Percentiles rank a stretch among this genome's conserved stretches.
These are phyloP conservation scores for Solanum rostratum DNA, from an alignment of 257 asterid genomes.

Conservation along the genomic window DNA sequence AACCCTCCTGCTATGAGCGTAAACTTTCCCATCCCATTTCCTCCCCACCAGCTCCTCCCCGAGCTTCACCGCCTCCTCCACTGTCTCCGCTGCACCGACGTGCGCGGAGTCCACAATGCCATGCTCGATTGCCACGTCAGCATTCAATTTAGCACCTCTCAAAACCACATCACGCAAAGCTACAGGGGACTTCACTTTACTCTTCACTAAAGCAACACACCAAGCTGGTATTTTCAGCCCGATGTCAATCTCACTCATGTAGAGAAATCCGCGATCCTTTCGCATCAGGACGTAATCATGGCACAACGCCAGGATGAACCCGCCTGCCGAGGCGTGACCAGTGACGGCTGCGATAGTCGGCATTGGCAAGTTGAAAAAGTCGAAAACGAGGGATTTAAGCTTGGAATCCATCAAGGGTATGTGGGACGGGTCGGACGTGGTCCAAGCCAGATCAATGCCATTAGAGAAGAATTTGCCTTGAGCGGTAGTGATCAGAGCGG, in stretches of 20 bases:
- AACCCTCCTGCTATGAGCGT: constrained; percentile 43
- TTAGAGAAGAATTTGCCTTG: constrained; percentile 64
- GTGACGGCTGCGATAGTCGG: constrained; percentile 72
- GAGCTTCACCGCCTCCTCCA: constrained; percentile 26
- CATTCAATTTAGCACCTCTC: constrained; percentile 39
- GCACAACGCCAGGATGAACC: constrained; percentile 37
- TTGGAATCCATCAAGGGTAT: constrained; percentile 24
- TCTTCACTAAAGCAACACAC: constrained; percentile 38
- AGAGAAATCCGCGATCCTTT: constrained; percentile 37
- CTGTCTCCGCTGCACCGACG: constrained; percentile 33
- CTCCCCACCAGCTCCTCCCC: constrained; percentile 48
- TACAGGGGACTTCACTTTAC: constrained; percentile 25
- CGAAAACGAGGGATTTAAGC: constrained; percentile 22
- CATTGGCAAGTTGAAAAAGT: constrained; percentile 52
- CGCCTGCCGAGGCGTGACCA: constrained; percentile 58
- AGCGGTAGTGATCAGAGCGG: constrained; percentile 54
- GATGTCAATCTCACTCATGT: constrained; percentile 57
- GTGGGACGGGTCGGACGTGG: constrained; percentile 11
- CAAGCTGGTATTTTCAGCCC: constrained; percentile 62
- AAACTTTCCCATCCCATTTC: constrained; percentile 50
- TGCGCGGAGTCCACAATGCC: constrained; percentile 44
- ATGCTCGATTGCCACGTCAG: constrained; percentile 36
- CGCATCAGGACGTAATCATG: constrained; percentile 62
- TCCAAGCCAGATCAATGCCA: constrained; percentile 50
- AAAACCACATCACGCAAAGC: constrained; percentile 42